Evolutionary conservation across 2,329 filamentous ascomycete genomes (phyloP).

Genomic region (Talaromyces piceae): DNA sequence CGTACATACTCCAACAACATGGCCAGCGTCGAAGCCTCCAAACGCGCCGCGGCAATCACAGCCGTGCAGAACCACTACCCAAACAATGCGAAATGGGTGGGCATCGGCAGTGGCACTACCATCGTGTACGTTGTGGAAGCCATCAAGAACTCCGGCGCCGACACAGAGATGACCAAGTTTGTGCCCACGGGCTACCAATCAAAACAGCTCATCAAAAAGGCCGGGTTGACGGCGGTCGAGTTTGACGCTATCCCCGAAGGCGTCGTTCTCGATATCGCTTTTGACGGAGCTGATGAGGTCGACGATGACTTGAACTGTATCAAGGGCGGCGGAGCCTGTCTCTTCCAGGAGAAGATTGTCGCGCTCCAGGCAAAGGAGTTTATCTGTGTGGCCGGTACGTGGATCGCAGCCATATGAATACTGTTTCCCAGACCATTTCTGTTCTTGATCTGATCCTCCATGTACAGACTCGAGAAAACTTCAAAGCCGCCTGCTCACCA

Average conservation of each 20-base stretch:
- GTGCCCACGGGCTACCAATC: conserved; percentile 89
- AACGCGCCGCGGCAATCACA: conserved; percentile 51
- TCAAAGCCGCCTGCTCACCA: conserved; percentile 62
- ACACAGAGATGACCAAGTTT: conserved; percentile 62
- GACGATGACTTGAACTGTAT: conserved; percentile 93
- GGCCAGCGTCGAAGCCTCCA: conserved; percentile 48
- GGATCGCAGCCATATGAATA: neutral
- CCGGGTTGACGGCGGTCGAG: conserved; percentile 67
- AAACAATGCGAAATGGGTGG: conserved; percentile 49
- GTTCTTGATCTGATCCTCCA: neutral
- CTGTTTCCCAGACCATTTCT: neutral
- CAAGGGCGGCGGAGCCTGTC: conserved; percentile 93
- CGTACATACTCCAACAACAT: conserved; percentile 22
- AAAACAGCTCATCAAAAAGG: conserved; percentile 72
- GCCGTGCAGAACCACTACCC: conserved; percentile 57
- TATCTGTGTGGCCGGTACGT: conserved; percentile 70
- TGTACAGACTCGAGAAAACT: conserved; percentile 77
- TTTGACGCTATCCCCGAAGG: conserved; percentile 66
- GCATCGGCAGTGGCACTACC: conserved; percentile 59
- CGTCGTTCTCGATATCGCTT: conserved; percentile 72
- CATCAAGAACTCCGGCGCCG: conserved; percentile 44
- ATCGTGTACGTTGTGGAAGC: conserved; percentile 63
- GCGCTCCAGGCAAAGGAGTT: conserved; percentile 78
- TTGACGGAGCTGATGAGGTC: conserved; percentile 95
- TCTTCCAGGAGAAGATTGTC: conserved; percentile 97